Base-by-base conservation (phyloP, 1,284 basidiomycete genomes). In the Dichomitus squalens region DNA sequence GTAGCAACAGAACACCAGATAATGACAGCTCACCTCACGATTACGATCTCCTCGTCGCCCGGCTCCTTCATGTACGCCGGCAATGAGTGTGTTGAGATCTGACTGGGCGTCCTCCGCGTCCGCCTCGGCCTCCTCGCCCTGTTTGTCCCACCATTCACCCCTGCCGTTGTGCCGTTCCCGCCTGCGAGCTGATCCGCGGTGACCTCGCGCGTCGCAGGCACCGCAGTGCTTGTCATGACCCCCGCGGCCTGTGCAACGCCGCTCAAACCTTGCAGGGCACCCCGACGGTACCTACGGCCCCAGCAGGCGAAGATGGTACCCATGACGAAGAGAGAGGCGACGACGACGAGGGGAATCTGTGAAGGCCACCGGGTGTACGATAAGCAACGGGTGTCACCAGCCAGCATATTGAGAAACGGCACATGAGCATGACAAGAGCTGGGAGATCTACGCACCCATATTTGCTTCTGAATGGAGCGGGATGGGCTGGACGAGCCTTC, bases 61-160 rank as follows among this genome's bases (percentile, higher is more conserved):
- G 89, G 88, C 63, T 92, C 89, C 70, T 90, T 90, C 75, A 84
- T 88, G 66, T 92, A 92, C 23, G 78, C 81, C 4, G 89, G 90
- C 36, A 92, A 69, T 1, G 85, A 89, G 43, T 79, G 82, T 14
- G 88, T 90, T 14, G 87, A 90, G 54, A 91, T 84, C 68, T 90
- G 88, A 49, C 82, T 83, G 1, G 81, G 76, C 0, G 79, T 81
- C 35, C 81, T 71, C 18, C 83, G 74, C 14, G 79, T 79, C 51
- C 87, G 73, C 29, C 88, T 74, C 3, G 76, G 55, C 48, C 69
- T 60, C 38, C 68, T 48, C 36, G 58, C 52, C 11, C 65, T 55
- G 7, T 60, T 52, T 9, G 59, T 60, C 4, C 61, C 64, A 1
- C 57, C 55, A 16, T 58, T 61, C 16, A 61, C 61, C 2, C 57